Evolutionary conservation across 345 rosid species (phyloP).

Genomic region (Leavenworthia alabamica): DNA sequence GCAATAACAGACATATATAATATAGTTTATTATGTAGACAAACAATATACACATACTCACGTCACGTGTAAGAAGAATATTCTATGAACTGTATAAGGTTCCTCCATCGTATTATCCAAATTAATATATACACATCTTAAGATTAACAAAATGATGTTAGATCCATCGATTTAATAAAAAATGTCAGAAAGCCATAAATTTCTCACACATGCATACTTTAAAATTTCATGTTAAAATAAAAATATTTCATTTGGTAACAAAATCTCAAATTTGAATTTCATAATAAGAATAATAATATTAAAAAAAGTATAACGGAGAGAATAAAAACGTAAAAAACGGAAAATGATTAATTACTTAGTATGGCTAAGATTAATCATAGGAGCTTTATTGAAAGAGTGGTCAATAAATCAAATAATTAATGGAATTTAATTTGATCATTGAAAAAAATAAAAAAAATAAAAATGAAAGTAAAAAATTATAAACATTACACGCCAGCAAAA

Average conservation of each 20-base stretch:
- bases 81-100: slow-evolving; percentile 8
- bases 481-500: background rate
- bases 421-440: background rate
- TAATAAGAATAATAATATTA: background rate
- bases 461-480: background rate
- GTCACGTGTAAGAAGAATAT: slow-evolving; percentile 25
- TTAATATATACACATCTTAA: background rate
- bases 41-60: background rate
- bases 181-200: no score
- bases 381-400: background rate
- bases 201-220: background rate
- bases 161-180: background rate
- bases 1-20: background rate
- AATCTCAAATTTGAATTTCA: no score
- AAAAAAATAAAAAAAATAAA: background rate
- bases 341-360: slow-evolving; percentile 9
- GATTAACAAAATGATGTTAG: background rate
- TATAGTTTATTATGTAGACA: background rate
- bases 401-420: background rate
- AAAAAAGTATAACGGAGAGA: background rate
- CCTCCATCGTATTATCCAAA: background rate
- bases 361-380: slow-evolving; percentile 1
- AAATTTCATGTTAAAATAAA: no score
- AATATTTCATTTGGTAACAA: no score
- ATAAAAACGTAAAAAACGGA: slow-evolving; percentile 10